Evolutionary conservation across 768 basidiomycete genomes (phyloP), one percentile per base, ranked within the genome.

Genomic region (Boletus eberwhitei): DNA sequence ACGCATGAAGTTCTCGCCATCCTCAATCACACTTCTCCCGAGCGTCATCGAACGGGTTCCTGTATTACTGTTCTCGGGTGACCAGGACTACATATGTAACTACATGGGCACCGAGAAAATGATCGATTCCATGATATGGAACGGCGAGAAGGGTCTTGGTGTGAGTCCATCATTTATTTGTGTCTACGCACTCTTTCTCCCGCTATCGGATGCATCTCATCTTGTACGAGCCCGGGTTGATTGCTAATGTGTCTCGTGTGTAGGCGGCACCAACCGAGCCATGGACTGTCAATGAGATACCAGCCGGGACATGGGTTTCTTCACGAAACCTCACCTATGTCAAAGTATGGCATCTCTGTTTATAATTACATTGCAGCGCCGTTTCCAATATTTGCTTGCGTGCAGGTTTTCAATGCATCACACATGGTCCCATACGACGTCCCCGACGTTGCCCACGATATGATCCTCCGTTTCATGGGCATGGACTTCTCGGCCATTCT

Each of bases 391-490:
- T 17, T 26, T 14, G 7, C 6, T 37, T 31, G 29, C 19, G 12
- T 31, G 24, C 54, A 94, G 91, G 82, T 97, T 24, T 89, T 87
- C 71, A 90, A 93, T 55, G 91, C 93, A 3, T 98, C 95, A 1
- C 97, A 98, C 71, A 99, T 98, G 97, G 96, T 84, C 8, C 86
- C 89, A 13, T 88, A 77, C 70, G 96, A 99, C 70, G 77, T 89
- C 13, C 95, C 94, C 0, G 81, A 90, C 48, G 84, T 87, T 19
- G 78, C 95, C 4, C 93, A 98, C 69, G 97, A 99, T 71, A 98
- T 98, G 97, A 96, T 99, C 62, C 83, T 97, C 38, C 90, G 97
- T 14, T 99, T 99, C 76, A 92, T 98, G 87, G 87, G 84, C 48
- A 84, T 94, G 55, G 88, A 98, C 74, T 90, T 96, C 63, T 81